Evolutionary conservation across 805 yeast species (phyloP).

Genomic region (Nakazawaea anatomiae): DNA sequence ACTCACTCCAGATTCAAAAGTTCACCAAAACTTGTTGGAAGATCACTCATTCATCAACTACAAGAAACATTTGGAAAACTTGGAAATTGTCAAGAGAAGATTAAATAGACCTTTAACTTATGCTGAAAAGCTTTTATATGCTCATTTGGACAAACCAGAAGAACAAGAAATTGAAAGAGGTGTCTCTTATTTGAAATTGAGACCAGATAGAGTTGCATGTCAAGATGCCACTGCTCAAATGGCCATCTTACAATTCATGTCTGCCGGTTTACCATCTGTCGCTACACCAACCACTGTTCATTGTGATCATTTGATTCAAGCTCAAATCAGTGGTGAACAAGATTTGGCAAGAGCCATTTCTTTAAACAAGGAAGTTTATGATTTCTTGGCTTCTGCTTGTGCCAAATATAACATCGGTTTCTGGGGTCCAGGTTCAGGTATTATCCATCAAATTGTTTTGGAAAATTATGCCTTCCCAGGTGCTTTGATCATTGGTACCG

Average conservation of each 20-base stretch:
- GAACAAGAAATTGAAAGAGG: slow-evolving; percentile 76
- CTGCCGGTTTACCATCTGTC: slow-evolving; percentile 83
- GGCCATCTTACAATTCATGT: slow-evolving; percentile 98
- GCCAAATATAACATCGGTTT: slow-evolving; percentile 94
- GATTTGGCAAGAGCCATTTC: slow-evolving; percentile 80
- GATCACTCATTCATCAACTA: slow-evolving; percentile 83
- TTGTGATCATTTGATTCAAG: slow-evolving; percentile 97
- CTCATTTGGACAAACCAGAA: slow-evolving; percentile 87
- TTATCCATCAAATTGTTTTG: slow-evolving; percentile 94
- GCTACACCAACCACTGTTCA: slow-evolving; percentile 95
- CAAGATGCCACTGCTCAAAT: slow-evolving; percentile 99
- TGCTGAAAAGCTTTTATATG: slow-evolving; percentile 91
- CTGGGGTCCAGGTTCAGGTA: slow-evolving; percentile 99
- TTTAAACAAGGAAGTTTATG: slow-evolving; percentile 91
- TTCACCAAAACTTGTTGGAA: slow-evolving; percentile 55
- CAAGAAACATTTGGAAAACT: slow-evolving; percentile 84
- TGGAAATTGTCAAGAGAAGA: slow-evolving; percentile 70
- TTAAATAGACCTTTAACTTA: slow-evolving; percentile 79
- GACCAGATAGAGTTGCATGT: slow-evolving; percentile 98
- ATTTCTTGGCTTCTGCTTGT: slow-evolving; percentile 88
- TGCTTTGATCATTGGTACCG: slow-evolving; percentile 95
- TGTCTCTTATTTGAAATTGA: slow-evolving; percentile 79
- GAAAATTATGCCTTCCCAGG: slow-evolving; percentile 98
- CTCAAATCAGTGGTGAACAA: slow-evolving; percentile 83
- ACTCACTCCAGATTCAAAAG: slow-evolving; percentile 49